Evolutionary conservation across 2,329 filamentous ascomycete species (phyloP), one percentile per base, ranked within the genome.

Genomic region (Stagonosporopsis chrysanthemi): DNA sequence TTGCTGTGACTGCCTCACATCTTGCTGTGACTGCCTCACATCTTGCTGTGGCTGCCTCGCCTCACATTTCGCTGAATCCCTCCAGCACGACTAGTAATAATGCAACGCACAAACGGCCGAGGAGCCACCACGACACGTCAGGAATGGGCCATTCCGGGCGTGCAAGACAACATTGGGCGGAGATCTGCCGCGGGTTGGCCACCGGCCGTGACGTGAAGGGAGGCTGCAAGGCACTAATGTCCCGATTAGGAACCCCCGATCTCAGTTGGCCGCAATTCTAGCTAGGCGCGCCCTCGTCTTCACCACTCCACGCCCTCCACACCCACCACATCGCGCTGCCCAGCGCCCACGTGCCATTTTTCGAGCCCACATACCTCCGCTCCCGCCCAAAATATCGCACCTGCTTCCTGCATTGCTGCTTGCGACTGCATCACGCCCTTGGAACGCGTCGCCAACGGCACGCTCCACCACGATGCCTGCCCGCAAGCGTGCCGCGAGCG

Each of bases 401-500:
- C 33, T 26, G 28, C 31, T n/a, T 7, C 24, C 11, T 11, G 22
- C 36, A 8, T 40, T 28, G 24, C 46, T 26, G 12, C 19, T 24
- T 50, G 42, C 38, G 28, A 24, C 33, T 19, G 31, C 26, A 22
- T 41, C 48, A 28, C 50, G 49, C 55, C 49, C 40, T 45, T 58
- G 53, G 49, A 62, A 75, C 74, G 72, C 74, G 72, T 74, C 71
- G 72, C 67, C 68, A 54, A 64, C 55, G 63, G 67, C 65, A 68
- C 65, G 66, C 62, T 59, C 62, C 60, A 43, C 56, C 64, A 67
- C 56, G 60, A 77, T 77, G 75, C 70, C 68, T 38, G 68, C 75
- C 31, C 65, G 75, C 60, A 78, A 78, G 67, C 75, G 75, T 61
- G 72, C 60, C 38, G 65, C 81, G 71, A 82, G 83, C 67, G 83